A percentile compares a stretch with the other conserved stretches of the same genome.
Conservation (phyloP, 2,329 filamentous ascomycete genomes). For the Fusarium caatingaense region DNA sequence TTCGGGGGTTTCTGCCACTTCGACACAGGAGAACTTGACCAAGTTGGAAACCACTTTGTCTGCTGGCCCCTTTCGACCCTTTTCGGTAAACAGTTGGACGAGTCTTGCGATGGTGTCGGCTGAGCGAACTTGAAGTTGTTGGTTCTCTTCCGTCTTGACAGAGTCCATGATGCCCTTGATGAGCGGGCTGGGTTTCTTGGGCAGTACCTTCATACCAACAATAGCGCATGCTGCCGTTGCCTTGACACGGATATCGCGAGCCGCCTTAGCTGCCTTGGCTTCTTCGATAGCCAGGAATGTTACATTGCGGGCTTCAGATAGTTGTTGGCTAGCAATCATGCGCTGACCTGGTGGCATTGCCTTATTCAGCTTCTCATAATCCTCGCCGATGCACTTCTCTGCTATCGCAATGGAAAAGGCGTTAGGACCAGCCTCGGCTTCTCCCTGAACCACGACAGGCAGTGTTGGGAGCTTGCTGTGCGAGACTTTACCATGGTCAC, state of each 20-base stretch:
- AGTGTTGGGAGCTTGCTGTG: slow-evolving; percentile 80
- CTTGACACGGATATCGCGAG: slow-evolving; percentile 85
- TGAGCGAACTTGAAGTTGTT: slow-evolving; percentile 87
- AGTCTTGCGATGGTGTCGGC: slow-evolving; percentile 85
- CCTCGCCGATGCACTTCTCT: slow-evolving; percentile 85
- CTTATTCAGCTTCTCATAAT: slow-evolving; percentile 91
- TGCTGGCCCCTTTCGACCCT: slow-evolving; percentile 83
- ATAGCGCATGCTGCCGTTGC: slow-evolving; percentile 88
- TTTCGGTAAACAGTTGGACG: slow-evolving; percentile 85
- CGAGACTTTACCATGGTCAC: slow-evolving; percentile 87
- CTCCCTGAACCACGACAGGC: slow-evolving; percentile 93
- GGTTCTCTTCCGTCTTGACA: slow-evolving; percentile 92
- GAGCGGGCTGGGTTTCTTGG: slow-evolving; percentile 91
- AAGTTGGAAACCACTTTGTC: slow-evolving; percentile 97
- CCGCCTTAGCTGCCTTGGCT: slow-evolving; percentile 80
- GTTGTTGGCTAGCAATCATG: slow-evolving; percentile 81
- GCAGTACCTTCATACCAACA: slow-evolving; percentile 86
- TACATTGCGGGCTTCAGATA: slow-evolving; percentile 80
- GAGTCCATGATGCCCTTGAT: slow-evolving; percentile 99
- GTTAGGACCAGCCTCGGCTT: slow-evolving; percentile 88
- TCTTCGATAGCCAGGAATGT: slow-evolving; percentile 80
- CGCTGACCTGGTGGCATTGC: slow-evolving; percentile 88
- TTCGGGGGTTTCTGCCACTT: slow-evolving; percentile 96
- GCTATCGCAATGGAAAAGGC: slow-evolving; percentile 91
- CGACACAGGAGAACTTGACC: slow-evolving; percentile 97